phyloP scores from a whole-genome alignment of 441 rosid species.

The Viola pubescens region DNA sequence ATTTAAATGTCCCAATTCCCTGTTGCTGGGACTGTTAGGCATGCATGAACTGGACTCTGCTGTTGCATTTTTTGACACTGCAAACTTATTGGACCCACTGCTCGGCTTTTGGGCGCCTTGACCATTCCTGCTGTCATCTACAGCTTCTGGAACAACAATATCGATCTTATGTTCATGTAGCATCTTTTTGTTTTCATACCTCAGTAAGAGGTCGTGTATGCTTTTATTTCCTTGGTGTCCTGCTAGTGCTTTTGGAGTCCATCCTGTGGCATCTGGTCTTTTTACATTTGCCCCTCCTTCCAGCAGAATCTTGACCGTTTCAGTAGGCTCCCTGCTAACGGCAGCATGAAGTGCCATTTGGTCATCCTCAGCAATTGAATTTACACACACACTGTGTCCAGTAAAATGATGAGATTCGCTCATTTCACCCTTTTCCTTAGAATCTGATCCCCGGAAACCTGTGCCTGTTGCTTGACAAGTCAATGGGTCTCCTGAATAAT shows the following conservation, averaged over 20 bases:
- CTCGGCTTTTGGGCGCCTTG: slow-evolving; percentile 23
- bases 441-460: slow-evolving; percentile 19
- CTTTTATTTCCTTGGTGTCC: slow-evolving; percentile 39
- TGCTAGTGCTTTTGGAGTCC: slow-evolving; percentile 48
- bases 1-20: slow-evolving; percentile 22
- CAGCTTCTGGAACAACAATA: slow-evolving; percentile 30
- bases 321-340: slow-evolving; percentile 40
- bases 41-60: slow-evolving; percentile 23
- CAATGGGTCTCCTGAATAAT: slow-evolving; percentile 28
- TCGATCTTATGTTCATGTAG: slow-evolving; percentile 46
- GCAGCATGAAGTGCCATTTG: slow-evolving; percentile 48
- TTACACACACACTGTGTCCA: slow-evolving; percentile 15
- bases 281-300: slow-evolving; percentile 41
- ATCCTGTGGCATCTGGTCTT: slow-evolving; percentile 43
- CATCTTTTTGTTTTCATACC: slow-evolving; percentile 34
- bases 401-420: slow-evolving; percentile 18
- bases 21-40: slow-evolving; percentile 18
- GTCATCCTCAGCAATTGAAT: slow-evolving; percentile 29
- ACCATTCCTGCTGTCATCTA: slow-evolving; percentile 19
- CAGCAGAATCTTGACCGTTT: slow-evolving; percentile 49
- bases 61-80: slow-evolving; percentile 18
- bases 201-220: slow-evolving; percentile 40
- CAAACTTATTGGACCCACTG: not conserved
- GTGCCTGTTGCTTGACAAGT: slow-evolving; percentile 23
- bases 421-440: slow-evolving; percentile 22